These are phyloP conservation scores for Biscogniauxia mediterranea DNA, from an alignment of 2,329 filamentous ascomycete genomes.

Conservation along the genomic window DNA sequence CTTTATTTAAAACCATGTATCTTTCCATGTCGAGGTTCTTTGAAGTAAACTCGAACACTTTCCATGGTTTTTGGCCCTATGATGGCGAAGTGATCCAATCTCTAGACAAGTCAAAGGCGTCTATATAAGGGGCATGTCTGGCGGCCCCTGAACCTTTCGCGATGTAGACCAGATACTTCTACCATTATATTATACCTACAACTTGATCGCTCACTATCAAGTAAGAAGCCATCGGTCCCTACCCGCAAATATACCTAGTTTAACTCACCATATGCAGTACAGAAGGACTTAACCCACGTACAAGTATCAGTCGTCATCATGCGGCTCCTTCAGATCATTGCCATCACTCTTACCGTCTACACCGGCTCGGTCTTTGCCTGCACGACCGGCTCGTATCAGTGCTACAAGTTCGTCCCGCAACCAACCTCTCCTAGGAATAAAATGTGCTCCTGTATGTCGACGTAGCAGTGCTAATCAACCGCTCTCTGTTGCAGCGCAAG, in stretches of 20 bases:
- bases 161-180: no score
- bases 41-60: background rate
- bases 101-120: background rate
- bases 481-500: background rate
- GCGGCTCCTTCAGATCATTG: background rate
- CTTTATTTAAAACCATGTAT: background rate
- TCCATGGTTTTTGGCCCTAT: background rate
- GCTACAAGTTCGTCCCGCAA: slow-evolving; percentile 5
- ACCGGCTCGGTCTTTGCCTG: slow-evolving; percentile 4
- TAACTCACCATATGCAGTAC: background rate
- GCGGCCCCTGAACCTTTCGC: no score
- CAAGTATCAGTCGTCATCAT: background rate
- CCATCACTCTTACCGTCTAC: slow-evolving; percentile 2
- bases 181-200: no score
- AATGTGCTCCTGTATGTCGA: background rate
- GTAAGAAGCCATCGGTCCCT: no score
- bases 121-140: no score
- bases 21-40: background rate
- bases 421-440: background rate
- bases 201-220: no score
- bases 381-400: slow-evolving; percentile 5
- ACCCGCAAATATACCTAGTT: no score
- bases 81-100: background rate
- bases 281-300: background rate
- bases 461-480: background rate